A percentile compares a stretch with the other conserved stretches of the same genome.
These are phyloP conservation scores for Polytrichum formosum DNA, from an alignment of 225 moss, liverwort and hornwort species.

Conservation along the genomic window DNA sequence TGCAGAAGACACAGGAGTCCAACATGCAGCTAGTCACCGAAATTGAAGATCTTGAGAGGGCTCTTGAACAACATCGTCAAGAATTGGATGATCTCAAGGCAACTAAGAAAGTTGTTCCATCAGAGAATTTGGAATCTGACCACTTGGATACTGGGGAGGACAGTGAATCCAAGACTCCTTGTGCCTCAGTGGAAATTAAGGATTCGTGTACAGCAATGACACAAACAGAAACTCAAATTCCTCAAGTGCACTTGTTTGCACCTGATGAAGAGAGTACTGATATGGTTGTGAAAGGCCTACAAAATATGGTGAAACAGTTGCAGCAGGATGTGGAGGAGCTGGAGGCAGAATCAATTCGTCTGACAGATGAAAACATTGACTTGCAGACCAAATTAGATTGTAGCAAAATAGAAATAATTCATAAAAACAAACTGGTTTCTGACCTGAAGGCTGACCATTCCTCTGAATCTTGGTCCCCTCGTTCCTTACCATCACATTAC, in stretches of 20 bases:
- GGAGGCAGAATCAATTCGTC: constrained; percentile 42
- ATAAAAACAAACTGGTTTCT: constrained; percentile 23
- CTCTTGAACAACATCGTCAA: constrained; percentile 37
- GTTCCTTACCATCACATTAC: constrained; percentile 1
- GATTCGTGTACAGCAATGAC: constrained; percentile 22
- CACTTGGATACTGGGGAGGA: neutral
- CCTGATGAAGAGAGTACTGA: constrained; percentile 17
- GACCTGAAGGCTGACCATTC: constrained; percentile 12
- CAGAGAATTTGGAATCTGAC: constrained; percentile 15
- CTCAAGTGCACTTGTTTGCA: constrained; percentile 1
- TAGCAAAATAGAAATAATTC: constrained; percentile 22
- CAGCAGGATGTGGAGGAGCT: constrained; percentile 55
- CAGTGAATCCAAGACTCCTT: constrained; percentile 2
- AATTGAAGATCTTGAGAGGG: constrained; percentile 48
- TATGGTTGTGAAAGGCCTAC: constrained; percentile 34
- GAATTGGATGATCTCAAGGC: constrained; percentile 27
- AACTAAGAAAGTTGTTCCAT: constrained; percentile 26
- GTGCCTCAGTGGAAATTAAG: neutral
- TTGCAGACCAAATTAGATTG: constrained; percentile 31
- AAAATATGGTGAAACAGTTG: constrained; percentile 49
- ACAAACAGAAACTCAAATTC: constrained; percentile 18
- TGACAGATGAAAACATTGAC: constrained; percentile 49
- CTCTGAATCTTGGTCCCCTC: neutral
- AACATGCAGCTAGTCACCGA: constrained; percentile 58
- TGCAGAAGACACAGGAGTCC: constrained; percentile 59